phyloP scores from a whole-genome alignment of 2,329 filamentous ascomycete species.

The Phialophora expanda region DNA sequence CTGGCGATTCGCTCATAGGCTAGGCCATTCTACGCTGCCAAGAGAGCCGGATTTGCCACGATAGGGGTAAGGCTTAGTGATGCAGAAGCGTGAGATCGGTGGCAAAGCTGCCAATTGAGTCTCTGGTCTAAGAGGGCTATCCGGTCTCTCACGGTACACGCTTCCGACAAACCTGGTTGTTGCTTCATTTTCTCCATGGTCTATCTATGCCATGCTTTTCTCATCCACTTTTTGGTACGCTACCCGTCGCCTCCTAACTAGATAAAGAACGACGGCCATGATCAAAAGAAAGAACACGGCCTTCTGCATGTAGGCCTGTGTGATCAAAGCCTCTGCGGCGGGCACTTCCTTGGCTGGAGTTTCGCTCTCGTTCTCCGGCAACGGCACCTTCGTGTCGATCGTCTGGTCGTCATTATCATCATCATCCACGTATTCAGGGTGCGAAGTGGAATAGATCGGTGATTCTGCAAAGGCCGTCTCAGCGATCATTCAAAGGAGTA shows the following conservation, averaged over 20 bases:
- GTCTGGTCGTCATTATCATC: slow-evolving; percentile 25
- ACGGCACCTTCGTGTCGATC: slow-evolving; percentile 14
- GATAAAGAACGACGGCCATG: slow-evolving; percentile 29
- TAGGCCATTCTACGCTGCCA: slow-evolving; percentile 2
- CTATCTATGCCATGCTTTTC: slow-evolving; percentile 36
- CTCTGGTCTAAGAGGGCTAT: too few species aligned
- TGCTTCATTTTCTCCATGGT: not conserved
- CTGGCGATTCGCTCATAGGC: slow-evolving; percentile 3
- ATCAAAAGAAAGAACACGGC: slow-evolving; percentile 31
- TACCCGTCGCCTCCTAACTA: slow-evolving; percentile 28
- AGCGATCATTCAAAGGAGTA: slow-evolving; percentile 23
- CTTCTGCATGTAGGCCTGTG: slow-evolving; percentile 35
- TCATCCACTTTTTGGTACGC: slow-evolving; percentile 32
- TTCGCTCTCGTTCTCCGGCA: slow-evolving; percentile 17
- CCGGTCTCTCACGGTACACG: not conserved
- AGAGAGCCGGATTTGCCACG: not conserved
- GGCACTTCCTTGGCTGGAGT: slow-evolving; percentile 23
- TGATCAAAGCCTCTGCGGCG: slow-evolving; percentile 24
- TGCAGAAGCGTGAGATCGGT: slow-evolving; percentile 1
- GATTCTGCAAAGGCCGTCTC: slow-evolving; percentile 28
- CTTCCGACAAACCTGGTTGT: not conserved
- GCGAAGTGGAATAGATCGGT: slow-evolving; percentile 34
- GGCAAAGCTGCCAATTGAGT: not conserved
- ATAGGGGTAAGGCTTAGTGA: slow-evolving; percentile 9
- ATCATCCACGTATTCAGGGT: slow-evolving; percentile 34